Percentiles rank a stretch among this genome's conserved stretches.
Conservation (phyloP, 306 rosid species). For the Dalbergia cultrata region DNA sequence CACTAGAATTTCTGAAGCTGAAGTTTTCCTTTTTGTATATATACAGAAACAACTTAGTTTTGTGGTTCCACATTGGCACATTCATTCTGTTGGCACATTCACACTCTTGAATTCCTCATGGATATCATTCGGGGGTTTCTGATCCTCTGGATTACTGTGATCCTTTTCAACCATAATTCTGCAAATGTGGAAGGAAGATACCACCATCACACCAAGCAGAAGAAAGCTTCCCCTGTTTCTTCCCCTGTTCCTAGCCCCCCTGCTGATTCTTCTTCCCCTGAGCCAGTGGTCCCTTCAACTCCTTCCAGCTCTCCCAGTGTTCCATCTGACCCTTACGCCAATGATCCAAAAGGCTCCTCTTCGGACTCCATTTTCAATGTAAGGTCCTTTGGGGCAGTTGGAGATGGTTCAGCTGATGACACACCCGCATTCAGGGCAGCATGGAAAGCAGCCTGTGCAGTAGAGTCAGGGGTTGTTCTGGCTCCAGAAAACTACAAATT, state of each 20-base stretch:
- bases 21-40: constrained; percentile 39
- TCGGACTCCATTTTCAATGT: constrained; percentile 65
- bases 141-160: constrained; percentile 48
- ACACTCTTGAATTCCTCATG: constrained; percentile 46
- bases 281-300: constrained; percentile 40
- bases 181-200: constrained; percentile 79
- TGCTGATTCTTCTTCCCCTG: constrained; percentile 46
- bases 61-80: constrained; percentile 47
- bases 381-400: constrained; percentile 77
- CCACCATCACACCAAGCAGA: constrained; percentile 68
- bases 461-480: constrained; percentile 71
- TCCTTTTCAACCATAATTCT: constrained; percentile 42
- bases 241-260: constrained; percentile 32
- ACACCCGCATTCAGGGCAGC: constrained; percentile 82
- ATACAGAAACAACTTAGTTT: constrained; percentile 44
- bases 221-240: constrained; percentile 42
- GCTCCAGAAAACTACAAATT: constrained; percentile 69
- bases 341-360: constrained; percentile 52
- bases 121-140: constrained; percentile 50
- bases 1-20: constrained; percentile 32
- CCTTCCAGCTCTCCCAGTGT: constrained; percentile 49
- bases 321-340: constrained; percentile 73
- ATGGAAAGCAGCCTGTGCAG: constrained; percentile 96
- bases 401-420: constrained; percentile 91
- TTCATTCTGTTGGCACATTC: neutral